A percentile compares a stretch with the other conserved stretches of the same genome.
Evolutionary conservation across 2,329 filamentous ascomycete genomes (phyloP).

Genomic region (Microsporum canis): DNA sequence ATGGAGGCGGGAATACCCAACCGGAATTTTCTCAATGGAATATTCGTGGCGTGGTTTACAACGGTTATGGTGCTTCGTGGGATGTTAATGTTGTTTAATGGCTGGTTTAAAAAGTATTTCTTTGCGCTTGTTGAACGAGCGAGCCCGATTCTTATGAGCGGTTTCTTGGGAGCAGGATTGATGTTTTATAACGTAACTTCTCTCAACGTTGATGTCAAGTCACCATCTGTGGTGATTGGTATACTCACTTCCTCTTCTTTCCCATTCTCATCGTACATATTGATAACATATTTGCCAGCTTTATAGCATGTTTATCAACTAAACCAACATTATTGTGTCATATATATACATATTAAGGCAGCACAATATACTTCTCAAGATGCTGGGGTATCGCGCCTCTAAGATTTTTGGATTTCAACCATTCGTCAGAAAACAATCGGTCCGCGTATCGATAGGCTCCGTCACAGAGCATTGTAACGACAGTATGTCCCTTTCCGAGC

Average conservation of each 20-base stretch:
- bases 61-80: constrained; percentile 46
- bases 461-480: constrained; percentile 89
- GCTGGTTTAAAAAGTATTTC: neutral
- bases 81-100: constrained; percentile 34
- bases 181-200: neutral
- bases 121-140: neutral
- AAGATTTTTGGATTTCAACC: constrained; percentile 78
- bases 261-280: neutral
- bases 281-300: neutral
- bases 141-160: neutral
- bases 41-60: constrained; percentile 48
- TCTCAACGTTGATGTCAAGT: neutral
- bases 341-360: constrained; percentile 46
- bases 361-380: constrained; percentile 85
- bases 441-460: constrained; percentile 97
- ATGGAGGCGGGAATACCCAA: constrained; percentile 44
- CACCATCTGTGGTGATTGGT: neutral
- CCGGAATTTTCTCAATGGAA: constrained; percentile 44
- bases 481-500: constrained; percentile 74
- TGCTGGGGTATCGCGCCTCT: constrained; percentile 70
- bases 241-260: neutral
- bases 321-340: neutral
- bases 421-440: constrained; percentile 79
- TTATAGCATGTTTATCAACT: neutral
- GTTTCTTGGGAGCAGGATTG: neutral